Evolutionary conservation across 495 filamentous ascomycete genomes (phyloP).

Genomic region (Xylaria flabelliformis): DNA sequence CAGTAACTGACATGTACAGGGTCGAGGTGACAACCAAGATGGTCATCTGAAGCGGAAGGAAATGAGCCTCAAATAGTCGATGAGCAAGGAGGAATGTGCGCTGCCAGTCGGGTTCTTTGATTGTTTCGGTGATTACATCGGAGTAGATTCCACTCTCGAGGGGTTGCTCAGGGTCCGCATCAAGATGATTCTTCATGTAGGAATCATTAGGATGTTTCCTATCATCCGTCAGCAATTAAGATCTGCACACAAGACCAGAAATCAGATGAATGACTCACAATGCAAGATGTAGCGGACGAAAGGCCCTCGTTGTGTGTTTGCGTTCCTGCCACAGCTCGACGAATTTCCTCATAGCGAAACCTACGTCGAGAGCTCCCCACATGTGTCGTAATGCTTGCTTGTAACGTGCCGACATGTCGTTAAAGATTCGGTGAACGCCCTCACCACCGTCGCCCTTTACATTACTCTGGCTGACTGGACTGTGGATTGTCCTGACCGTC

Average conservation of each 20-base stretch:
- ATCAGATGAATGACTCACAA: conserved; percentile 42
- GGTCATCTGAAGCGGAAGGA: conserved; percentile 67
- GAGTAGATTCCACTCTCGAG: conserved; percentile 56
- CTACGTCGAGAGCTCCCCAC: conserved; percentile 73
- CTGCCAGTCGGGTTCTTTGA: conserved; percentile 52
- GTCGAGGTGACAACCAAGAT: conserved; percentile 66
- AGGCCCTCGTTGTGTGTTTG: conserved; percentile 56
- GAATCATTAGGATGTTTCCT: conserved; percentile 50
- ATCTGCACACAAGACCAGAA: not conserved
- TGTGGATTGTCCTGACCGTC: conserved; percentile 58
- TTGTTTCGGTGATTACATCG: conserved; percentile 52
- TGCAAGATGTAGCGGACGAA: conserved; percentile 57
- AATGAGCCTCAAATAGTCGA: conserved; percentile 72
- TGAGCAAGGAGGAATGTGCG: conserved; percentile 59
- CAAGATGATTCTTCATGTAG: conserved; percentile 53
- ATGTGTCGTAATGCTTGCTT: conserved; percentile 72
- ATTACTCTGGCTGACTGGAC: conserved; percentile 72
- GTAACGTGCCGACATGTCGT: conserved; percentile 65
- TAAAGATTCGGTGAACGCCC: conserved; percentile 55
- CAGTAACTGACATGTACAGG: conserved; percentile 57
- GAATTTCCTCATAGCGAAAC: conserved; percentile 61
- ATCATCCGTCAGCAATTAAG: conserved; percentile 19
- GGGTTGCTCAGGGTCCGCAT: conserved; percentile 45
- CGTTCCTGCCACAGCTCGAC: conserved; percentile 57
- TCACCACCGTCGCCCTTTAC: conserved; percentile 61